Percentiles rank a stretch among this genome's conserved stretches.
Evolutionary conservation across 805 yeast species (phyloP).

Genomic region (Lachancea sp.): DNA sequence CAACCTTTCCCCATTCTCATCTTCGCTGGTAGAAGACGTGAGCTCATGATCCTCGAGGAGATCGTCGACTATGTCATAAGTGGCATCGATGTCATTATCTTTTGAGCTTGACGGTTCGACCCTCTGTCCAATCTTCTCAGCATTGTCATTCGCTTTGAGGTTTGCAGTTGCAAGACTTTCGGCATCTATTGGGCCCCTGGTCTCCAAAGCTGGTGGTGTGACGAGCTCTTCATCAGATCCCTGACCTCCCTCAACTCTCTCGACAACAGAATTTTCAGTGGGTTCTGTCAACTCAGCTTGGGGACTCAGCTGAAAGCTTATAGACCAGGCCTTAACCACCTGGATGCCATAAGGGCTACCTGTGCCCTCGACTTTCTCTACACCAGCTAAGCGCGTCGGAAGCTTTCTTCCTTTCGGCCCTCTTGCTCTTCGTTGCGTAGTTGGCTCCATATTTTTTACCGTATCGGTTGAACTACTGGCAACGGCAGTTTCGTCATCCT

Average conservation of each 20-base stretch:
- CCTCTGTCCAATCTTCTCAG: too few species aligned
- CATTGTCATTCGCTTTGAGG: too few species aligned
- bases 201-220: too few species aligned
- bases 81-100: not conserved
- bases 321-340: constrained; percentile 21
- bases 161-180: too few species aligned
- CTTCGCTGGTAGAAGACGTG: too few species aligned
- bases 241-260: not conserved
- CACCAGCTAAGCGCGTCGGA: constrained; percentile 47
- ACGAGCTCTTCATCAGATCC: too few species aligned
- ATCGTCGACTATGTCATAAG: too few species aligned
- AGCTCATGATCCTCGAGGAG: too few species aligned
- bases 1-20: too few species aligned
- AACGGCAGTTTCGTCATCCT: constrained; percentile 6
- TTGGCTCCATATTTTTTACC: constrained; percentile 13
- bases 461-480: not conserved
- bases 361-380: constrained; percentile 24
- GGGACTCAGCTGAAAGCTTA: too few species aligned
- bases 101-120: not conserved
- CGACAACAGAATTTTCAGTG: not conserved
- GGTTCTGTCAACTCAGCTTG: not conserved
- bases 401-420: constrained; percentile 72
- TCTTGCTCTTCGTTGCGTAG: constrained; percentile 47
- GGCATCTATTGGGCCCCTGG: too few species aligned
- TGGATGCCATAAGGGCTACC: constrained; percentile 17